Base-by-base conservation (phyloP, 257 asterid species). In the Gentiana macrophylla region DNA sequence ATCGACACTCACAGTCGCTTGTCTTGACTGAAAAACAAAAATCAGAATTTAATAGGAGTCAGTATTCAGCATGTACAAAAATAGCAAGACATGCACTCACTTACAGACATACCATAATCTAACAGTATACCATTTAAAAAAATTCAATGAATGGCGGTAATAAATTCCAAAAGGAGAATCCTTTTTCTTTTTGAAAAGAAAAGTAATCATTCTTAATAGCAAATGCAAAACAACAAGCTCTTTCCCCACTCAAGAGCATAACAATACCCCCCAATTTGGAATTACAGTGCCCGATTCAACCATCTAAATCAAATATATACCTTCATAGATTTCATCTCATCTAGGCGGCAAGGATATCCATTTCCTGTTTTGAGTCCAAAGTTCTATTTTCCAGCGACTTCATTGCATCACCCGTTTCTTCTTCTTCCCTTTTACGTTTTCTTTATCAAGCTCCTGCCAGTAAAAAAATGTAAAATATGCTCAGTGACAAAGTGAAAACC, bases 401-500 rank as follows among this genome's bases (percentile, higher is more conserved):
- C 98, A 91, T 86, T 37, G 96, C 96, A 77, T 86, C 98, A 37
- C 98, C 98, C 87, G 80, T 77, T 79, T 91, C 98, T 76, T 86
- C 96, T 61, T 85, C 81, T 49, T 60, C 72, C 68, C 89, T 74
- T 59, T 74, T 86, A 75, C 65, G 76, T 52, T 72, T 59, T 69
- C 89, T 64, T 71, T 78, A 8, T 90, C 96, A 4, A 49, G n/a
- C 70, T 55, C 83, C 95, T 82, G 73, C 53, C 11, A 12, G 12
- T 7, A 50, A 32, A 56, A 44, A 57, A 13, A 5, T 13, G 11
- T 62, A 60, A 32, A 34, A 12, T 37, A 63, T 6, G 53, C 7
- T 50, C 34, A 53, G 8, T 62, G 48, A 15, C 33, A 32, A 12
- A 9, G 46, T 10, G 8, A 0, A 11, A 12, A 53, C 2, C 1